Base-by-base conservation (phyloP, 2,329 filamentous ascomycete species). In the Stagonosporopsis rhizophila region DNA sequence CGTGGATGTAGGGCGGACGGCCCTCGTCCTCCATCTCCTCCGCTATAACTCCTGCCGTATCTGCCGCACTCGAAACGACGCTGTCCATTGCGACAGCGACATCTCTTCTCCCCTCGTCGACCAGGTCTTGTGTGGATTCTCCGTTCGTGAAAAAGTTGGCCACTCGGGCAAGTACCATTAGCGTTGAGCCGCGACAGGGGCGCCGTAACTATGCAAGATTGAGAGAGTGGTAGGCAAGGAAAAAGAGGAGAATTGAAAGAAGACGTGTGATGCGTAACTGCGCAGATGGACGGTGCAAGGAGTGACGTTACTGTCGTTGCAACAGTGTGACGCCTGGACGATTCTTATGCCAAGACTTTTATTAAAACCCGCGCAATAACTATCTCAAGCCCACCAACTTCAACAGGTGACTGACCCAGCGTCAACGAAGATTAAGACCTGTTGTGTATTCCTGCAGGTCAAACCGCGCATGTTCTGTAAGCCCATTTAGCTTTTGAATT, bases 141-240 rank as follows among this genome's bases (percentile, higher is more conserved):
- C 66, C 65, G 61, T 73, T 72, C 64, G 74, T 76, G 65, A 81
- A 73, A 73, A 79, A 77, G 70, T 79, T 77, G 73, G 78, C 79
- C 77, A 79, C 74, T 57, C 77, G 77, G 78, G 75, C 79, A 75
- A 81, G 72, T 71, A 81, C 79, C 80, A 81, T 82, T 72, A 74
- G 77, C 67, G 66, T 62, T 49, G 45, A 58, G 63, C 62, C 62
- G 54, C 48, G 49, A 61, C 39, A 60, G 64, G 61, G 53, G 58
- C 52, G 66, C 59, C 52, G 58, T 48, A 44, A 52, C 17, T 38
- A 44, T 49, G 40, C 44, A 41, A 15, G 22, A 20, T 2, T 12
- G 23, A 40, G 34, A 12, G 15, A 22, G 9, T 17, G 22, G 32
- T 25, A 22, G 15, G 25, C 23, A 19, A 50, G 37, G 15, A 46